Percentiles rank a stretch among this genome's conserved stretches.
Conservation (phyloP, 2,329 filamentous ascomycete genomes). For the Pyricularia grisea region DNA sequence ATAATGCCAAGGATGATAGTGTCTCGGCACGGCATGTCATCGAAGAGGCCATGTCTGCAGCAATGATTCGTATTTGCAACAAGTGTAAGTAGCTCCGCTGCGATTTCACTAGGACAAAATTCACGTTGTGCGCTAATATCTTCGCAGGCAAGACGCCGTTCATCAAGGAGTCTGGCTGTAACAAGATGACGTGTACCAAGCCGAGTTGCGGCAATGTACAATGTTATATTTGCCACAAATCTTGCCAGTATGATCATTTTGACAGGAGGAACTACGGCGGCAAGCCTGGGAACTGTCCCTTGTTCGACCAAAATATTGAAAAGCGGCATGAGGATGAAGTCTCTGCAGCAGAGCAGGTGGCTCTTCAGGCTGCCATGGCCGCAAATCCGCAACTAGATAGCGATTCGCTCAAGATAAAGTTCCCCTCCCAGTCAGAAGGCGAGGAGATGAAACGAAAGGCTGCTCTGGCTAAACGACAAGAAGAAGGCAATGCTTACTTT, state of each 20-base stretch:
- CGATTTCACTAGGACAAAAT: background rate
- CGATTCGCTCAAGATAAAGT: constrained; percentile 46
- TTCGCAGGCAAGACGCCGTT: constrained; percentile 55
- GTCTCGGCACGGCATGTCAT: constrained; percentile 54
- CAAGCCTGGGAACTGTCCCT: constrained; percentile 47
- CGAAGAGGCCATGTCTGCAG: constrained; percentile 78
- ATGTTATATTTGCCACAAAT: constrained; percentile 65
- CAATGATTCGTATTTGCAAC: constrained; percentile 69
- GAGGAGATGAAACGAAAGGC: constrained; percentile 18
- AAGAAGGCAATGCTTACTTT: background rate
- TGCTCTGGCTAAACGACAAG: background rate
- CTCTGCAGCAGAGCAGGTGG: constrained; percentile 47
- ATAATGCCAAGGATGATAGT: constrained; percentile 32
- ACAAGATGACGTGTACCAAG: constrained; percentile 70
- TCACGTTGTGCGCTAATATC: constrained; percentile 9
- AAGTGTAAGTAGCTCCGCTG: constrained; percentile 32
- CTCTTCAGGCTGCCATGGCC: constrained; percentile 42
- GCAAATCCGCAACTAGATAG: constrained; percentile 52
- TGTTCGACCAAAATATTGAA: constrained; percentile 54
- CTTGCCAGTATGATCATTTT: constrained; percentile 63
- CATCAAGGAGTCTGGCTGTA: constrained; percentile 71
- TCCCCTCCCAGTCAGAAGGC: constrained; percentile 40
- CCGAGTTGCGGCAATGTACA: constrained; percentile 39
- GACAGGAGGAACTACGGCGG: constrained; percentile 38
- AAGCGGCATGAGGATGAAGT: constrained; percentile 55